Percentiles rank a stretch among this genome's conserved stretches.
Evolutionary conservation across 2,329 filamentous ascomycete species (phyloP).

Genomic region (Aspergillus thermomutatus): DNA sequence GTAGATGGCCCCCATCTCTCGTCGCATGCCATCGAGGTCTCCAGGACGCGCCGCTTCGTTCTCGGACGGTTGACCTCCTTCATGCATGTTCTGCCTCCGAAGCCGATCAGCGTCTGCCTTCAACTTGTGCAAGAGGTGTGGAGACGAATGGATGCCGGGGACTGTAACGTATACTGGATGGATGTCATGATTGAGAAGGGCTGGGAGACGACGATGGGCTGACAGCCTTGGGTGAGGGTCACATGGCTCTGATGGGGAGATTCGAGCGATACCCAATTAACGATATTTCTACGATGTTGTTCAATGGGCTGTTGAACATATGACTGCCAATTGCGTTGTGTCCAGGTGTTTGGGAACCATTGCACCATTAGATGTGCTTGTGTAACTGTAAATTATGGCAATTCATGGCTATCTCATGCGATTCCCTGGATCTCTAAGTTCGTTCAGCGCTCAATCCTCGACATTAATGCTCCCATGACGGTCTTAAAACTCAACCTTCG

Average conservation of each 20-base stretch:
- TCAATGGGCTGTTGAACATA: no score
- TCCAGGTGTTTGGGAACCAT: no score
- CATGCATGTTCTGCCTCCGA: constrained; percentile 48
- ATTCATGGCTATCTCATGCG: neutral
- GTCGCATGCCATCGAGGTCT: constrained; percentile 45
- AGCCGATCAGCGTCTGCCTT: constrained; percentile 50
- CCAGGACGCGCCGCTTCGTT: constrained; percentile 47
- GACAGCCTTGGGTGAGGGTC: neutral
- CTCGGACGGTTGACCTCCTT: constrained; percentile 47
- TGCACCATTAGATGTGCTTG: neutral
- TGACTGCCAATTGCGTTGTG: no score
- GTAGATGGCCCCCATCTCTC: constrained; percentile 25
- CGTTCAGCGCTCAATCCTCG: neutral
- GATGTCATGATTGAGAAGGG: constrained; percentile 56
- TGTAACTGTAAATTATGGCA: neutral
- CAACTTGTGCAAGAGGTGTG: constrained; percentile 53
- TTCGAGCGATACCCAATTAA: neutral
- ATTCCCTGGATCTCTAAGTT: neutral
- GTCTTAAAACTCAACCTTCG: neutral
- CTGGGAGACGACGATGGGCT: constrained; percentile 56
- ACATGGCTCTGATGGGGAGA: no score
- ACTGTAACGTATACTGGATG: constrained; percentile 50
- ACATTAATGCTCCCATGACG: neutral
- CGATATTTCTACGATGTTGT: neutral
- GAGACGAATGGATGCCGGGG: constrained; percentile 49